Percentiles rank a stretch among this genome's conserved stretches.
Evolutionary conservation across 495 filamentous ascomycete genomes (phyloP).

Genomic region (Daldinia vernicosa): DNA sequence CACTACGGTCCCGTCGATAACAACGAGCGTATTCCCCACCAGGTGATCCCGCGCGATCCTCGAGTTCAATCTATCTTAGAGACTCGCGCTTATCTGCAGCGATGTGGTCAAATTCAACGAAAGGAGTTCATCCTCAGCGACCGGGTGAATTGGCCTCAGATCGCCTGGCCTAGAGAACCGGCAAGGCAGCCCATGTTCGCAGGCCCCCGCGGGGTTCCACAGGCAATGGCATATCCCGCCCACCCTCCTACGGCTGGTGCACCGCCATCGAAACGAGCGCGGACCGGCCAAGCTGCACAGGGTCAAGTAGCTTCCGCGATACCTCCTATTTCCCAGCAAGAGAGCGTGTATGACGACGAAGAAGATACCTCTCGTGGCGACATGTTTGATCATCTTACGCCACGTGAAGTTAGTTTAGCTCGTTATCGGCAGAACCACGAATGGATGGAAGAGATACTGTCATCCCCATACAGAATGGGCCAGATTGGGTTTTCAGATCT

Average conservation of each 20-base stretch:
- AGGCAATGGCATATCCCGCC: constrained; percentile 61
- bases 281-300: constrained; percentile 46
- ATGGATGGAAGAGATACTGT: constrained; percentile 98
- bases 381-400: constrained; percentile 84
- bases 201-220: constrained; percentile 54
- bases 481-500: constrained; percentile 90
- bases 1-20: constrained; percentile 84
- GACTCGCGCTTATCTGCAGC: constrained; percentile 74
- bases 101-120: constrained; percentile 79
- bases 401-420: constrained; percentile 83
- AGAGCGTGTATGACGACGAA: constrained; percentile 79
- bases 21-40: constrained; percentile 72
- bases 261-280: constrained; percentile 58
- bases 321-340: constrained; percentile 48
- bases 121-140: constrained; percentile 96
- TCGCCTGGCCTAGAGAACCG: constrained; percentile 69
- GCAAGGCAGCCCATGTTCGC: constrained; percentile 56
- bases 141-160: constrained; percentile 85
- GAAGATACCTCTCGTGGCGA: constrained; percentile 88
- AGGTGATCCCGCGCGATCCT: constrained; percentile 65
- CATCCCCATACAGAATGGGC: constrained; percentile 80
- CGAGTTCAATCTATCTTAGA: constrained; percentile 68
- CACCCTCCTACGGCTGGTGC: constrained; percentile 51
- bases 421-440: constrained; percentile 95
- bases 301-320: constrained; percentile 37